Conservation (phyloP, 2,329 filamentous ascomycete genomes). For the Trichoderma oligosporum region DNA sequence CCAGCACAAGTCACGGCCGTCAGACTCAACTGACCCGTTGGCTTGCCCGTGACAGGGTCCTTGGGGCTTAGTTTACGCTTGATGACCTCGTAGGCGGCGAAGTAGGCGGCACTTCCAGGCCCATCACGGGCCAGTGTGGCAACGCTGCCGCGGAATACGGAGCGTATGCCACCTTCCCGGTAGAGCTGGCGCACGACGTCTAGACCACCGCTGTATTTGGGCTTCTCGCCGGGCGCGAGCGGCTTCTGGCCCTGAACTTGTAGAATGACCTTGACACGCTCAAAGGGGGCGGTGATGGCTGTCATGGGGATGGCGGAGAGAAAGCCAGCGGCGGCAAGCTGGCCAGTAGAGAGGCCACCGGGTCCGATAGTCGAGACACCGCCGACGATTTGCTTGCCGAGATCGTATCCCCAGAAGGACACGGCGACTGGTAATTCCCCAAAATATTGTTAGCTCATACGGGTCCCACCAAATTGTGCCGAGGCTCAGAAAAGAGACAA, state of each 20-base stretch:
- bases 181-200: slow-evolving; percentile 95
- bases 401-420: slow-evolving; percentile 83
- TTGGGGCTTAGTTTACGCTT: slow-evolving; percentile 83
- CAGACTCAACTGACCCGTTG: slow-evolving; percentile 73
- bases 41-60: slow-evolving; percentile 67
- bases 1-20: slow-evolving; percentile 81
- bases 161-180: slow-evolving; percentile 81
- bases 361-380: slow-evolving; percentile 61
- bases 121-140: slow-evolving; percentile 94
- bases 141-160: slow-evolving; percentile 84
- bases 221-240: slow-evolving; percentile 84
- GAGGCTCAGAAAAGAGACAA: neutral
- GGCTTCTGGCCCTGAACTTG: slow-evolving; percentile 95
- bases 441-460: neutral
- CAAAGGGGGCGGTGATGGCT: slow-evolving; percentile 95
- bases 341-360: slow-evolving; percentile 73
- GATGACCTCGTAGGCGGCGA: slow-evolving; percentile 94
- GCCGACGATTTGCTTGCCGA: slow-evolving; percentile 85
- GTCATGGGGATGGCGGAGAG: slow-evolving; percentile 98
- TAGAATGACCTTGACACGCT: slow-evolving; percentile 96
- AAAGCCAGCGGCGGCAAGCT: slow-evolving; percentile 90
- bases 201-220: slow-evolving; percentile 78
- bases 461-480: neutral
- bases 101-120: slow-evolving; percentile 90
- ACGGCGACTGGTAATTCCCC: slow-evolving; percentile 54